Evolutionary conservation across 2,329 filamentous ascomycete species (phyloP).

Genomic region (Alternaria metachromatica): DNA sequence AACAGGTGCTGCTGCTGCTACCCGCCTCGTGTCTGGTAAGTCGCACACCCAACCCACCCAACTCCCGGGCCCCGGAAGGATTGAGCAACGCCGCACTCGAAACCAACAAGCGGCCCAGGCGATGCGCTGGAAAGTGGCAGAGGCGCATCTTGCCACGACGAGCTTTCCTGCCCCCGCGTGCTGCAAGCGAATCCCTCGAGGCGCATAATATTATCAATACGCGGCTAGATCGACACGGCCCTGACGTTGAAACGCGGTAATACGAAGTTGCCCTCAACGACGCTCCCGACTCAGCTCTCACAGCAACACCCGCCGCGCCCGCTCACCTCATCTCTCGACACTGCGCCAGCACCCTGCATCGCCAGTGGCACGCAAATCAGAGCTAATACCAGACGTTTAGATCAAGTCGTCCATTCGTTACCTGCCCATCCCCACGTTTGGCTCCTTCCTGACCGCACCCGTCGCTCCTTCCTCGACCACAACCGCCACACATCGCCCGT

Average conservation of each 20-base stretch:
- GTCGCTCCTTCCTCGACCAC: conserved; percentile 8
- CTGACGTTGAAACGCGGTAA: conserved; percentile 16
- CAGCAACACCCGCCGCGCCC: conserved; percentile 4
- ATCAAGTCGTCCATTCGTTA: conserved; percentile 12
- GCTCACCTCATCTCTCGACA: conserved; percentile 5
- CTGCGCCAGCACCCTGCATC: conserved; percentile 2
- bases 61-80: conserved; percentile 12
- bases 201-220: neutral
- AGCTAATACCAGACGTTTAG: conserved; percentile 2
- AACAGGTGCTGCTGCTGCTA: conserved; percentile 8
- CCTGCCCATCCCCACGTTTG: neutral
- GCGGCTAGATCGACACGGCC: conserved; percentile 5
- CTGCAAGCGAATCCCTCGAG: neutral
- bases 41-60: conserved; percentile 14
- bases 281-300: conserved; percentile 8
- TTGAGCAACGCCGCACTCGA: neutral
- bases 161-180: conserved; percentile 4
- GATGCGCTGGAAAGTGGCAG: conserved; percentile 1
- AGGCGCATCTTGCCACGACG: conserved; percentile 4
- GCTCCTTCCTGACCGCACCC: neutral
- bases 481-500: conserved; percentile 4
- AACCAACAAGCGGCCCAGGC: conserved; percentile 5
- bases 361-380: conserved; percentile 1
- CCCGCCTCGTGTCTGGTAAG: conserved; percentile 24
- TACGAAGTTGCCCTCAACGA: conserved; percentile 9